Base-by-base conservation (phyloP, 2,329 filamentous ascomycete genomes). In the Tolypocladium inflatum region DNA sequence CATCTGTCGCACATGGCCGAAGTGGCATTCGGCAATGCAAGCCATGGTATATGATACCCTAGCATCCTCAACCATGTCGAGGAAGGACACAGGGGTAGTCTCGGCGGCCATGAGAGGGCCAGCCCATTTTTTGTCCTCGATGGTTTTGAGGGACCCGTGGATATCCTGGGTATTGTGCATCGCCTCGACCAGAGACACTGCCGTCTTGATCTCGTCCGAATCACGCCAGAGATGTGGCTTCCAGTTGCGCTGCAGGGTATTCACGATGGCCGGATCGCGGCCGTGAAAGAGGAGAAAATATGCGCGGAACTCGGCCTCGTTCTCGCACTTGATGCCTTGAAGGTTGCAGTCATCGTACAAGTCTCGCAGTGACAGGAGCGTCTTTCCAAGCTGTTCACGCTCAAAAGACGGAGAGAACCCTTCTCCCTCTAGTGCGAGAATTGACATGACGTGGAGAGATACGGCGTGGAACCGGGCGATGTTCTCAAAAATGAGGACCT, bases 331-430 rank as follows among this genome's bases (percentile, higher is more conserved):
- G 43, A 87, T 78, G 2, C 77, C 77, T 59, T 82, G 79, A n/a
- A 78, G 76, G 50, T 78, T 78, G 67, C 84, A 86, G 63, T 87
- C 83, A 62, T 87, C 83, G 65, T 89, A 89, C 2, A 85, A 76
- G 62, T 88, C 82, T 58, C 84, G 81, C 17, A 89, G 73, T 1
- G 86, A 87, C 17, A 88, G 74, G 4, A 89, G 73, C 0, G 85
- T 80, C 64, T 87, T 87, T 42, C 82, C 80, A 19, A 89, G 76
- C 66, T 88, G 86, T 67, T 88, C 85, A 30, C 84, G 74, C 68
- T 89, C 86, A 65, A 88, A 85, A 61, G 86, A 84, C 63, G 86
- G 82, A 5, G 83, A 83, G 64, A 87, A 88, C 58, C 83, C 82
- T 38, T 85, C 80, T 1, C 80, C 76, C 1, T 78, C 77, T 53